These are phyloP conservation scores for Eudorina sp. DNA, from an alignment of 139 green algal species.

Conservation along the genomic window DNA sequence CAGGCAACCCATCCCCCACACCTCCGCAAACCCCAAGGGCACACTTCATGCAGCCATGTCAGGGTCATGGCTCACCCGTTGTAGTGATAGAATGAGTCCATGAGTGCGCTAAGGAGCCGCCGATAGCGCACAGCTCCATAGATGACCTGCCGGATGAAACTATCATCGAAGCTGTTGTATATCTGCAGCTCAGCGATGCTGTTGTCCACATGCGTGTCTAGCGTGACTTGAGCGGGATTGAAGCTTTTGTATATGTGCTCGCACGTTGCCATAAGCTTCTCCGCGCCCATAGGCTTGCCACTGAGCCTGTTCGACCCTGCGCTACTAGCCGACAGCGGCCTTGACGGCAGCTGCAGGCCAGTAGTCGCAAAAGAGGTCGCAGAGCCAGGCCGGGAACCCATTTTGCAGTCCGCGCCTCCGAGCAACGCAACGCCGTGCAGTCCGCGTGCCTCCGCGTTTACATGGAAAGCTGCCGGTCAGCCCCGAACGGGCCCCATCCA, in stretches of 20 bases:
- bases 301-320: constrained; percentile 17
- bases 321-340: constrained; percentile 32
- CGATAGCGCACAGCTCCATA: constrained; percentile 68
- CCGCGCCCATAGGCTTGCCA: constrained; percentile 51
- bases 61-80: constrained; percentile 65
- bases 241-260: constrained; percentile 64
- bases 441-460: not conserved
- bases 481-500: not conserved
- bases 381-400: constrained; percentile 30
- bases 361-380: constrained; percentile 19
- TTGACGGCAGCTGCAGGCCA: not conserved
- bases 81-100: constrained; percentile 72
- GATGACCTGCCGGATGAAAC: constrained; percentile 67
- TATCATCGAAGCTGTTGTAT: constrained; percentile 59
- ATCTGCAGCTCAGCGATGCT: constrained; percentile 52
- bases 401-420: not conserved
- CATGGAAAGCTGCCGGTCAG: not conserved
- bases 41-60: no score
- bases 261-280: constrained; percentile 57
- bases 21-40: no score
- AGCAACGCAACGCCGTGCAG: not conserved
- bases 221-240: constrained; percentile 65
- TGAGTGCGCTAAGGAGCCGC: constrained; percentile 58
- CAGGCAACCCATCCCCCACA: no score
- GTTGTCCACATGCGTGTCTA: constrained; percentile 69